Base-by-base conservation (phyloP, 495 filamentous ascomycete genomes). In the Penicillium ochrochloron region DNA sequence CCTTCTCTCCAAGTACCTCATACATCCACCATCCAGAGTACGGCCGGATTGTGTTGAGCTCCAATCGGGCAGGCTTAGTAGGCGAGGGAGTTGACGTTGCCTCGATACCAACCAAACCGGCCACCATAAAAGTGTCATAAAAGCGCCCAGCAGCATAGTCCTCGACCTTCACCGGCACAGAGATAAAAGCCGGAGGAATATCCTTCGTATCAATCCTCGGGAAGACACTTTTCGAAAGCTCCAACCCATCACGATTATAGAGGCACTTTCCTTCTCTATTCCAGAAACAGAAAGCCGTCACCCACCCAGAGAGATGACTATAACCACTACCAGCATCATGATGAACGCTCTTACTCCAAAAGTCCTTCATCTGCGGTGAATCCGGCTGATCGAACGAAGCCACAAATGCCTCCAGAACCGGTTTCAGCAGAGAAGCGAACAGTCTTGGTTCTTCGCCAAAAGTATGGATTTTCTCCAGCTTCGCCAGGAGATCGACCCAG, bases 11-110 rank as follows among this genome's bases (percentile, higher is more conserved):
- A 9, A 25, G 15, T 5, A 48, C 10, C 44, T 48, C 44, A 12
- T 12, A 48, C 44, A 48, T 48, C 44, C 44, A 48, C 44, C 44
- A 48, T 25, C 19, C 44, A 48, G 44, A 48, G 21, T 48, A 48
- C 19, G 44, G 44, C 44, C 21, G 44, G 44, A 48, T 48, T 25
- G 44, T 23, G 44, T 48, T 48, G 21, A 48, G 10, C 23, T 48
- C 44, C 19, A 21, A 11, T 25, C 9, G 19, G 9, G 44, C 5
- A 4, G 44, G 11, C 19, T 25, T 12, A 14, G 44, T 4, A 23
- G 44, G 44, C 44, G 44, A 48, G 23, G 44, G 44, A 5, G 9
- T 48, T 11, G 44, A 14, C 9, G 9, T 48, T 48, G 44, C 44
- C 19, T 48, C 44, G 21, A 48, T 48, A 19, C 44, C 44, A 48